phyloP scores from a whole-genome alignment of 2,329 filamentous ascomycete species.

The Rutstroemia sp. region DNA sequence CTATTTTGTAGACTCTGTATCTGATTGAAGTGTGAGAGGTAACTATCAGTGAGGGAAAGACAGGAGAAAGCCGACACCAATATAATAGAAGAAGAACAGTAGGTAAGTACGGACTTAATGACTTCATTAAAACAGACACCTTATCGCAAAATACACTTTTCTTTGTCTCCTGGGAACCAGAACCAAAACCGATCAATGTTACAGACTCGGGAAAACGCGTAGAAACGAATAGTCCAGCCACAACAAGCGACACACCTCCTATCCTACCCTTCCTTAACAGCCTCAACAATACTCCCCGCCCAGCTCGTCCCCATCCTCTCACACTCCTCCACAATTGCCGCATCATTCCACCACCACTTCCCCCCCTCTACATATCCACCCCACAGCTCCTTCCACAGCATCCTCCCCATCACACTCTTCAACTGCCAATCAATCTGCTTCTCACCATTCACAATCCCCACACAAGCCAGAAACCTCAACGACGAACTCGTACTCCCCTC shows the following conservation, averaged over 20 bases:
- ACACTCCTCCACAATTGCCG: constrained; percentile 48
- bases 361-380: constrained; percentile 33
- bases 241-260: background rate
- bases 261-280: constrained; percentile 36
- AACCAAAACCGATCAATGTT: background rate
- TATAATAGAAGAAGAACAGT: too few species aligned
- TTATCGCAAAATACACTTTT: too few species aligned
- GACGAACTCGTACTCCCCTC: constrained; percentile 21
- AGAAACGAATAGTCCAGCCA: background rate
- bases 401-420: constrained; percentile 44
- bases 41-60: too few species aligned
- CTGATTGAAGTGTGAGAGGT: too few species aligned
- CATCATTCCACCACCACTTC: constrained; percentile 57
- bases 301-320: constrained; percentile 46
- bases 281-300: constrained; percentile 52
- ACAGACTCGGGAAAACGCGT: background rate
- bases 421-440: constrained; percentile 36
- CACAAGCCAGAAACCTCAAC: constrained; percentile 20
- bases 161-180: too few species aligned
- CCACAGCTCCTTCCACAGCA: constrained; percentile 57
- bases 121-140: too few species aligned
- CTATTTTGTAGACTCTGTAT: too few species aligned
- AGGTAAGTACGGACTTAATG: too few species aligned
- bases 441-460: constrained; percentile 10
- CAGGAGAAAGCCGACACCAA: too few species aligned